Conservation (phyloP, 176 grass and related monocot genomes). For the Tillandsia fasciculata region DNA sequence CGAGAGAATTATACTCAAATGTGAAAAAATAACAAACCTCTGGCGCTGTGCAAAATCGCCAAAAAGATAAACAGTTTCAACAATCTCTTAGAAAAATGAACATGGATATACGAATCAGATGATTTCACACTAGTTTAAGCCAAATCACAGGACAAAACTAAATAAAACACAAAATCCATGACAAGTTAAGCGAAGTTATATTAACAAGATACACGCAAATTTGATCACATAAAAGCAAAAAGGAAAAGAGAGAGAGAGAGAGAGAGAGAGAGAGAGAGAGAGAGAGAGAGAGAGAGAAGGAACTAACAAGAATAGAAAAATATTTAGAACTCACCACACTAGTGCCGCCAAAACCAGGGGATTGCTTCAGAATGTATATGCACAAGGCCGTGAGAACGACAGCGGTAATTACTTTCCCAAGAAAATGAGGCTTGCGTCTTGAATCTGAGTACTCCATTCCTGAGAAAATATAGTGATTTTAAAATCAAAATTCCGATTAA, state of each 20-base stretch:
- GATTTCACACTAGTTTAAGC: background rate
- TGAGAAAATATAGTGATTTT: constrained; percentile 15
- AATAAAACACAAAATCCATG: no score
- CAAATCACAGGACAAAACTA: background rate
- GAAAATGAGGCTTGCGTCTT: constrained; percentile 70
- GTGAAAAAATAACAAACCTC: no score
- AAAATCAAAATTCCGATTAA: constrained; percentile 10
- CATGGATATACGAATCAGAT: background rate
- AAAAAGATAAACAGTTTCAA: no score
- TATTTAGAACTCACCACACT: constrained; percentile 57
- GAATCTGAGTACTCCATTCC: constrained; percentile 89
- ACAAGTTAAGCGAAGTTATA: background rate
- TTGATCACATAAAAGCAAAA: background rate
- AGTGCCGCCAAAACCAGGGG: constrained; percentile 65
- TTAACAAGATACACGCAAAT: background rate
- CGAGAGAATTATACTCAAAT: no score
- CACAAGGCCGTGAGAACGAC: constrained; percentile 57
- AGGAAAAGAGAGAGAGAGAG: constrained; percentile 7
- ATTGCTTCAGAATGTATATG: constrained; percentile 94
- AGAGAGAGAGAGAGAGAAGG: background rate
- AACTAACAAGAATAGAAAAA: constrained; percentile 9
- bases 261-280: background rate
- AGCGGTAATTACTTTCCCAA: constrained; percentile 63
- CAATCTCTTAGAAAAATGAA: no score
- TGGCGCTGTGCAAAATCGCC: no score